Conservation (phyloP, 1,284 basidiomycete genomes). For the Ustilago sp. region DNA sequence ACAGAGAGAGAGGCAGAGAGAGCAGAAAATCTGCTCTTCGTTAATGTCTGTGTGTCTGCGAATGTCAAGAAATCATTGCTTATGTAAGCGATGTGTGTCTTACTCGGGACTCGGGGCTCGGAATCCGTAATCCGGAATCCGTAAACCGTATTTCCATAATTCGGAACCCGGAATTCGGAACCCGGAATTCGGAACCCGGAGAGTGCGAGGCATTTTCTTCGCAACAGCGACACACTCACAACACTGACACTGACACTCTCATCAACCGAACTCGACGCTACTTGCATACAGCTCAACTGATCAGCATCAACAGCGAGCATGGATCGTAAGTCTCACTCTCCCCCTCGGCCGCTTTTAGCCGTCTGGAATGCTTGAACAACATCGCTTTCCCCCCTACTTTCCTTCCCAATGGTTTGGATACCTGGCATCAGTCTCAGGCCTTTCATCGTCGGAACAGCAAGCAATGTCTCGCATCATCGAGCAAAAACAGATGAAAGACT, state of each 20-base stretch:
- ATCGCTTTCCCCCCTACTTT: background rate
- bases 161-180: too few relatives aligned
- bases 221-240: background rate
- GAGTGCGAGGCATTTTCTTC: background rate
- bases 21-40: constrained; percentile 26
- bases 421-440: constrained; percentile 56
- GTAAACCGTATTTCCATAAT: too few relatives aligned
- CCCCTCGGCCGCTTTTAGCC: background rate
- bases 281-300: background rate
- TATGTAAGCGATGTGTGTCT: constrained; percentile 24
- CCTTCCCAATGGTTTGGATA: background rate
- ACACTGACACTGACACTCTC: too few relatives aligned
- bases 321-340: constrained; percentile 43
- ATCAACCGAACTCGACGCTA: too few relatives aligned
- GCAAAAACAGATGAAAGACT: constrained; percentile 91
- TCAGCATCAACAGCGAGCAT: constrained; percentile 24
- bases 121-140: background rate
- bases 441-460: constrained; percentile 64
- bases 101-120: background rate
- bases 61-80: constrained; percentile 30
- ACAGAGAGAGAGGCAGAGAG: background rate
- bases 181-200: constrained; percentile 29
- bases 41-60: background rate
- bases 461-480: constrained; percentile 68
- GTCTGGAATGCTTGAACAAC: background rate